Percentiles rank a stretch among this genome's conserved stretches.
phyloP scores from a whole-genome alignment of 2,329 filamentous ascomycete species.

The Xylaria sp. region DNA sequence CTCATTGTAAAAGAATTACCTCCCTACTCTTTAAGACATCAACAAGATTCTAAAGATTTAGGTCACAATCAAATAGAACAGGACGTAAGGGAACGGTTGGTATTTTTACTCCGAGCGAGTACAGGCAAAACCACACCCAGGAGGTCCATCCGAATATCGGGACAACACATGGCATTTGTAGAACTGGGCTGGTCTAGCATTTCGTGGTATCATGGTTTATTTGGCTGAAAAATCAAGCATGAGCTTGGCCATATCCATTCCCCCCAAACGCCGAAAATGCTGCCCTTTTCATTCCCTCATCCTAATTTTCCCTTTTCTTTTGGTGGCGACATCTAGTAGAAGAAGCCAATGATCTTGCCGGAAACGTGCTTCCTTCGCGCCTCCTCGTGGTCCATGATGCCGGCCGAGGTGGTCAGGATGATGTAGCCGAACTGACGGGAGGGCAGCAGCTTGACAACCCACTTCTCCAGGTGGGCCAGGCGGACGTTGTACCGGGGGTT shows the following conservation, averaged over 20 bases:
- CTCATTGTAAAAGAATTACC: no score
- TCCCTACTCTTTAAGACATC: no score
- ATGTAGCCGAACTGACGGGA: constrained; percentile 99
- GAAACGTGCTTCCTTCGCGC: constrained; percentile 98
- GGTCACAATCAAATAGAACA: no score
- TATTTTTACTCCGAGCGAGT: no score
- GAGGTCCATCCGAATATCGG: not conserved
- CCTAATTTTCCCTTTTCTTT: constrained; percentile 9
- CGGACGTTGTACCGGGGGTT: constrained; percentile 99
- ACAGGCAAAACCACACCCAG: not conserved
- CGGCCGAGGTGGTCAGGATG: constrained; percentile 97
- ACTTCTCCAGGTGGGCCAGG: constrained; percentile 97
- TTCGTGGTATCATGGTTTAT: constrained; percentile 36
- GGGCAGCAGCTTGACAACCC: constrained; percentile 98
- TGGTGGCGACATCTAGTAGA: constrained; percentile 71
- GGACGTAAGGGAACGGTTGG: no score
- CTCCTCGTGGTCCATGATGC: constrained; percentile 99
- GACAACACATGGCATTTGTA: not conserved
- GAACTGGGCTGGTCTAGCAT: constrained; percentile 30
- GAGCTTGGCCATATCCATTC: constrained; percentile 31
- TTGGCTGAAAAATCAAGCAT: constrained; percentile 30
- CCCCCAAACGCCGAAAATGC: constrained; percentile 39
- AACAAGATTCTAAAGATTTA: no score
- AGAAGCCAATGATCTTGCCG: constrained; percentile 99
- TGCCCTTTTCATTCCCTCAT: constrained; percentile 18